Evolutionary conservation across 208 protist species (phyloP), one percentile per base, ranked within the genome.

Genomic region (Crithidia acanthocephali): DNA sequence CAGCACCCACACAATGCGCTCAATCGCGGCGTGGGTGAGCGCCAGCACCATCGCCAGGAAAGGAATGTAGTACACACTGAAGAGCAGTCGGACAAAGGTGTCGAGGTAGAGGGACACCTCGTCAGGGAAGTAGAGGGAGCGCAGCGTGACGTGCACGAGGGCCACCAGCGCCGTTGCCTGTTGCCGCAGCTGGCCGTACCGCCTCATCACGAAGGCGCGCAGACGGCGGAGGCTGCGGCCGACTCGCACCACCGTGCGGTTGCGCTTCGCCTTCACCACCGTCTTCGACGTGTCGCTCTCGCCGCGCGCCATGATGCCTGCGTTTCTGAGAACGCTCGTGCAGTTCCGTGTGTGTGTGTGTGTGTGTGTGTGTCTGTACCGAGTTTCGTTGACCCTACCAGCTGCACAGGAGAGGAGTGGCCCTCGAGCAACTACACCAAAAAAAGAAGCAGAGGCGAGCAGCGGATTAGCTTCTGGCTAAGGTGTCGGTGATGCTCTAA

Each of bases 1-100:
- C 25, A 94, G 78, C 28, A 91, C 82, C 87, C 88, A 96, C 32
- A 94, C 91, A 64, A 96, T 82, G 22, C 85, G 85, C 81, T 93
- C 76, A 60, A 96, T 79, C 6, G 78, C 87, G 58, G 86, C 92
- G 71, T 96, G 91, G 30, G 91, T 96, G 32, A 93, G 63, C 8
- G 88, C 83, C 23, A 93, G 16, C 35, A 87, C 72, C 25, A 94
- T 67, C 2, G 72, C 80, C 2, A 96, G 74, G 42, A 78, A 70
- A 22, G 91, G 87, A 33, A 96, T 68, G 73, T 94, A 89, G 73
- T 93, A 96, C 15, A 91, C 27, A 28, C 77, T 76, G 68, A 96
- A 94, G 28, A 93, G 51, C 16, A 81, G 71, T 10, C 91, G 88
- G 9, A 94, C 61, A 15, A 90, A 55, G 18, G 78, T 79, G 72